phyloP scores from a whole-genome alignment of 2,329 filamentous ascomycete genomes.

The Xylariaceae sp. region DNA sequence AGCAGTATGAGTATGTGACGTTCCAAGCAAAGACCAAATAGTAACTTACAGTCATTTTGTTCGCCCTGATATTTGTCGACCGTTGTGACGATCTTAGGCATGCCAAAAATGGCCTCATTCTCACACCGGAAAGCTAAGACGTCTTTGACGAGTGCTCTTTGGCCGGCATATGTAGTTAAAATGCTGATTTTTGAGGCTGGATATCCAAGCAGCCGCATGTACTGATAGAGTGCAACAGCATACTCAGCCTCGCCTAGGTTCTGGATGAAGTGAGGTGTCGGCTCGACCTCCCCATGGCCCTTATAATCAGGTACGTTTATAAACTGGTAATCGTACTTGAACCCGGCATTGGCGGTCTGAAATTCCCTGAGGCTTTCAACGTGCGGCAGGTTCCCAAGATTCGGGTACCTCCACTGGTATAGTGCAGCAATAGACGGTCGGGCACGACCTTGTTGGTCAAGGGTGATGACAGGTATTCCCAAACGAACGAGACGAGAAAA shows the following conservation, averaged over 20 bases:
- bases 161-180: conserved; percentile 91
- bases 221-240: conserved; percentile 92
- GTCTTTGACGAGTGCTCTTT: conserved; percentile 86
- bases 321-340: conserved; percentile 95
- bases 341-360: conserved; percentile 83
- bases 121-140: conserved; percentile 85
- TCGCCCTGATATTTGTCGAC: conserved; percentile 99
- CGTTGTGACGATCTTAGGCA: conserved; percentile 89
- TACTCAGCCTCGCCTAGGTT: conserved; percentile 98
- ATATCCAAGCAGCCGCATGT: conserved; percentile 96
- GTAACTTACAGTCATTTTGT: conserved; percentile 91
- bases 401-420: conserved; percentile 91
- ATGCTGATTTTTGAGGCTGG: conserved; percentile 85
- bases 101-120: conserved; percentile 82
- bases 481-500: conserved; percentile 91
- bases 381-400: conserved; percentile 78
- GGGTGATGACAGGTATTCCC: conserved; percentile 86
- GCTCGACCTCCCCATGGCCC: conserved; percentile 85
- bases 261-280: conserved; percentile 92
- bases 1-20: conserved; percentile 10
- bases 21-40: neutral
- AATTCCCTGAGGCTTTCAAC: conserved; percentile 76
- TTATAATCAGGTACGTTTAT: conserved; percentile 96
- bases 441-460: conserved; percentile 93
- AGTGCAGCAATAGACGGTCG: conserved; percentile 85